Conservation (phyloP, 352 stramenopile genomes). For the Nothophytophthora sp. region DNA sequence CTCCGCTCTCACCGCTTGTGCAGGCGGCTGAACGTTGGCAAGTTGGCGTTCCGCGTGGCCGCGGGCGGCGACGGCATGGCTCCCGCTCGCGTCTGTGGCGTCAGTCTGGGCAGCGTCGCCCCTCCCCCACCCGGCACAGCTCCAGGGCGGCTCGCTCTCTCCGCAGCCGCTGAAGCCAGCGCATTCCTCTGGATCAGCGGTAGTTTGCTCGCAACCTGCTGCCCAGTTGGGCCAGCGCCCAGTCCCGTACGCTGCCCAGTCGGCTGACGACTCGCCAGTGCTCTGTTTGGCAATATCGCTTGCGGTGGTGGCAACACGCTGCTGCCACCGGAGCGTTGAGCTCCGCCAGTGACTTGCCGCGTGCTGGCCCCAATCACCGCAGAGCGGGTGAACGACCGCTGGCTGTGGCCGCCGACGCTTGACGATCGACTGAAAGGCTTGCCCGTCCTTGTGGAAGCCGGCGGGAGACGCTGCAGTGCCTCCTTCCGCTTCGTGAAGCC, state of each 20-base stretch:
- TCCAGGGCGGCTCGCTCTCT: slow-evolving; percentile 1
- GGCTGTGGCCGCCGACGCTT: slow-evolving; percentile 4
- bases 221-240: background rate
- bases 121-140: slow-evolving; percentile 9
- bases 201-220: slow-evolving; percentile 18
- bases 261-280: background rate
- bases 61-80: slow-evolving; percentile 43
- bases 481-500: slow-evolving; percentile 60
- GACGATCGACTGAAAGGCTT: slow-evolving; percentile 17
- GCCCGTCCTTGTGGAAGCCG: slow-evolving; percentile 9
- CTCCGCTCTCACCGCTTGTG: slow-evolving; percentile 49
- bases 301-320: slow-evolving; percentile 9
- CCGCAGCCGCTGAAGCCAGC: background rate
- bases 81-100: slow-evolving; percentile 11
- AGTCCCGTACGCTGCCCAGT: background rate
- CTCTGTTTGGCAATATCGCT: background rate
- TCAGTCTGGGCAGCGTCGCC: slow-evolving; percentile 35
- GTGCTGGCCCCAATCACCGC: slow-evolving; percentile 14
- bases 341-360: background rate
- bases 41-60: slow-evolving; percentile 35
- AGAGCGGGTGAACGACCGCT: slow-evolving; percentile 25
- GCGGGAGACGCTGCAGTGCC: slow-evolving; percentile 37
- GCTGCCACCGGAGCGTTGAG: slow-evolving; percentile 5
- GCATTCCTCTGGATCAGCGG: slow-evolving; percentile 16
- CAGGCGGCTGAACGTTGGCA: slow-evolving; percentile 64